These are phyloP conservation scores for Annona cherimola DNA, from an alignment of 164 flowering plant genomes.

Conservation along the genomic window DNA sequence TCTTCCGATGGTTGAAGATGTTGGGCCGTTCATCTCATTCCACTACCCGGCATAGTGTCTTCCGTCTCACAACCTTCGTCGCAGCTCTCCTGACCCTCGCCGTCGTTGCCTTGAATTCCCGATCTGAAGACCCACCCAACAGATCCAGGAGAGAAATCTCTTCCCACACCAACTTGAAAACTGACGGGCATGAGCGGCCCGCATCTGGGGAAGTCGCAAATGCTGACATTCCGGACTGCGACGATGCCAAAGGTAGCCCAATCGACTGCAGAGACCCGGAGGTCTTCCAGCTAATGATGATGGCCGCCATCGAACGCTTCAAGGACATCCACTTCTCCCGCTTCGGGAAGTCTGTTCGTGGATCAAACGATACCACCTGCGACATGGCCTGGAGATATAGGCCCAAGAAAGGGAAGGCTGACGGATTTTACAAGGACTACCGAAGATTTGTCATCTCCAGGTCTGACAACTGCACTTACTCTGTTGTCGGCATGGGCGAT, in stretches of 20 bases:
- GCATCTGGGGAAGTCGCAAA: conserved; percentile 31
- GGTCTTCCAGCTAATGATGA: conserved; percentile 81
- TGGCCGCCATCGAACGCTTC: conserved; percentile 56
- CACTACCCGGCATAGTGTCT: too few relatives aligned
- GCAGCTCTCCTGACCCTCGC: conserved; percentile 73
- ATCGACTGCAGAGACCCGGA: conserved; percentile 72
- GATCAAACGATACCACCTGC: conserved; percentile 53
- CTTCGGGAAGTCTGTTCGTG: conserved; percentile 77
- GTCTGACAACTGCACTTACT: conserved; percentile 51
- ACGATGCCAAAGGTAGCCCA: conserved; percentile 55
- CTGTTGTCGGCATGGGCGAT: conserved; percentile 62
- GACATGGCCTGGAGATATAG: conserved; percentile 97
- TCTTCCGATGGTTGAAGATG: too few relatives aligned
- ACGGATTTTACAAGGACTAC: conserved; percentile 77
- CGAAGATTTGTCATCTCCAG: conserved; percentile 61
- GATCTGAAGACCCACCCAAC: conserved; percentile 83
- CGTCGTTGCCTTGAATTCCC: conserved; percentile 73
- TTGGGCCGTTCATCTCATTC: too few relatives aligned
- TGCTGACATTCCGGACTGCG: conserved; percentile 62
- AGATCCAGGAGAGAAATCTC: conserved; percentile 70
- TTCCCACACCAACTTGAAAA: conserved; percentile 48
- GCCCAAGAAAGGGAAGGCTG: conserved; percentile 87
- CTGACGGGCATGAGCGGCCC: conserved; percentile 64
- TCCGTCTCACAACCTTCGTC: conserved; percentile 65
- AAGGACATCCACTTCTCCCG: conserved; percentile 78